phyloP scores from a whole-genome alignment of 768 basidiomycete species.

The Clitopilus hobsonii region DNA sequence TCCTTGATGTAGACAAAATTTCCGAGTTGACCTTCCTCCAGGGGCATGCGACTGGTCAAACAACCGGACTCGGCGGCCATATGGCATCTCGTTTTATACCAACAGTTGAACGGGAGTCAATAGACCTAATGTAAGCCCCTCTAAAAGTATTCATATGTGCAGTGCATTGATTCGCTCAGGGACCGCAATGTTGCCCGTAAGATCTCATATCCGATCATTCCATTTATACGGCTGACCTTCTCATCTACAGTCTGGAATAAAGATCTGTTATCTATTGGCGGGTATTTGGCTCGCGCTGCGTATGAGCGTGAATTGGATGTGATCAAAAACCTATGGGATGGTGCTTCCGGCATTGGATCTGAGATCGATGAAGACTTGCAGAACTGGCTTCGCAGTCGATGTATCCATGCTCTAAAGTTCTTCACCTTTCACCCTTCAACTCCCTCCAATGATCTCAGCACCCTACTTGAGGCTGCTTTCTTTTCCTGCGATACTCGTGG shows the following conservation, averaged over 20 bases:
- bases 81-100: slow-evolving; percentile 85
- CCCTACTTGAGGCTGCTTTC: slow-evolving; percentile 70
- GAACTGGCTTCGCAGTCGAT: slow-evolving; percentile 50
- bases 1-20: background rate
- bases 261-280: slow-evolving; percentile 82
- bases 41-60: slow-evolving; percentile 91
- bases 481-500: slow-evolving; percentile 54
- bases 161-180: slow-evolving; percentile 33
- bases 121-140: slow-evolving; percentile 84
- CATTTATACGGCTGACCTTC: slow-evolving; percentile 3
- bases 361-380: slow-evolving; percentile 36
- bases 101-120: slow-evolving; percentile 92
- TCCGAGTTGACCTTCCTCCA: slow-evolving; percentile 22
- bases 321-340: slow-evolving; percentile 59
- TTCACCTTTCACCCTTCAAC: slow-evolving; percentile 89
- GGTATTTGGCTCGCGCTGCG: slow-evolving; percentile 73
- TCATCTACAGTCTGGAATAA: slow-evolving; percentile 72
- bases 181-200: slow-evolving; percentile 80
- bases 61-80: slow-evolving; percentile 71
- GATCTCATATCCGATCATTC: slow-evolving; percentile 16
- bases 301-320: slow-evolving; percentile 78
- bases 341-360: slow-evolving; percentile 23
- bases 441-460: slow-evolving; percentile 75
- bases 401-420: slow-evolving; percentile 79
- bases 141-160: no score